Base-by-base conservation (phyloP, 2,329 filamentous ascomycete species). In the Stachybotrys elegans region DNA sequence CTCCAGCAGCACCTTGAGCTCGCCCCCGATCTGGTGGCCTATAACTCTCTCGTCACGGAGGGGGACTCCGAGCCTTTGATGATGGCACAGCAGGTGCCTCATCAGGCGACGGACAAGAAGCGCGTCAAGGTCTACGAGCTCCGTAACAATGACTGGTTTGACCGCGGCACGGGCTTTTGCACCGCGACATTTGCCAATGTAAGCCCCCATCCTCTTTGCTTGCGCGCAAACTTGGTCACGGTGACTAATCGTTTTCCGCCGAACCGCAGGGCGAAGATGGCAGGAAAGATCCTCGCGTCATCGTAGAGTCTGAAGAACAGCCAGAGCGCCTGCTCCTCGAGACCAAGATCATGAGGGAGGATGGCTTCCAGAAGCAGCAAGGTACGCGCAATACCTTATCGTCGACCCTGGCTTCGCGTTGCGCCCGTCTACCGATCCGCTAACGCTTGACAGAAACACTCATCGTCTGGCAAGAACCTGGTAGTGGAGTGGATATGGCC, bases 101-200 rank as follows among this genome's bases (percentile, higher is more conserved):
- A 81, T 78, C 77, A 75, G 71, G 70, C 75, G 66, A 76, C 76
- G 66, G 79, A 83, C 60, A 81, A 75, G 70, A 82, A 79, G 67
- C 79, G 93, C 76, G 93, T 97, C 69, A 98, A 98, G 76, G 93
- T 98, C 64, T 98, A 98, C 69, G 93, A 97, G 74, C 79, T 98
- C 59, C 89, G 88, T 67, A 90, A 95, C 71, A 95, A 95, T 77
- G 93, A 97, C 81, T 98, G 93, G 93, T 96, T 92, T 65, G 93
- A 98, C 70, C 80, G 92, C 60, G 93, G 93, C 52, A 98, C 93
- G 39, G 93, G 93, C 50, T 96, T 96, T 67, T 97, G 93, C 66
- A 88, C 82, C 48, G 90, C 91, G 39, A 78, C 83, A 52, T 79
- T 86, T 52, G 70, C 84, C 51, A 78, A 83, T 65, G 87, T 93